Evolutionary conservation across 1,284 basidiomycete genomes (phyloP).

Genomic region (Pseudozyma hubeiensis): DNA sequence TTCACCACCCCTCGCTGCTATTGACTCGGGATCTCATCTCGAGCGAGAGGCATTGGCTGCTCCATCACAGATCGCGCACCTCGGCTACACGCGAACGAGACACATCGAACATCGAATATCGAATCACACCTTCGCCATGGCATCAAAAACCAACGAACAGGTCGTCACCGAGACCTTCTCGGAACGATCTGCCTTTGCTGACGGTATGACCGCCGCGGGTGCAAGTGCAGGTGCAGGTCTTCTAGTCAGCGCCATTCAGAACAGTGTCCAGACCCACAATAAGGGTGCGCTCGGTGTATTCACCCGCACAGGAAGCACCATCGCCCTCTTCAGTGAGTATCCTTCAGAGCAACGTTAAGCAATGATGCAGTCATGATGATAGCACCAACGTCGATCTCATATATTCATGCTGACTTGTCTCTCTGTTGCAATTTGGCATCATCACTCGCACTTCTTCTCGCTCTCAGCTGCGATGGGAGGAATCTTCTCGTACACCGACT

Average conservation of each 20-base stretch:
- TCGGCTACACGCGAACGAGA: too few relatives aligned
- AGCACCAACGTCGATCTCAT: too few relatives aligned
- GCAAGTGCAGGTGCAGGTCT: constrained; percentile 58
- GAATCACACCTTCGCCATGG: constrained; percentile 15
- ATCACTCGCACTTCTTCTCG: constrained; percentile 7
- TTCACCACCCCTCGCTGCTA: background rate
- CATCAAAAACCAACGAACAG: constrained; percentile 42
- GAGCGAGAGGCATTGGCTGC: background rate
- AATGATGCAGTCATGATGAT: background rate
- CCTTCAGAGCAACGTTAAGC: too few relatives aligned
- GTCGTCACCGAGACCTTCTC: constrained; percentile 52
- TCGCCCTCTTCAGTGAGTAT: constrained; percentile 77
- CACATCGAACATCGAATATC: background rate
- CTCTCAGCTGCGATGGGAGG: constrained; percentile 81
- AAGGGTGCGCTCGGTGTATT: constrained; percentile 88
- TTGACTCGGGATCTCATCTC: too few relatives aligned
- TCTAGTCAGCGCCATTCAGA: constrained; percentile 65
- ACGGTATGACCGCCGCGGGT: constrained; percentile 56
- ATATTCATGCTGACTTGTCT: too few relatives aligned
- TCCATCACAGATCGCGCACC: too few relatives aligned
- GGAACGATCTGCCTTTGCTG: constrained; percentile 51
- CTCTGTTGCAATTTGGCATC: too few relatives aligned
- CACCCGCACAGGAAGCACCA: constrained; percentile 81
- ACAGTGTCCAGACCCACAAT: constrained; percentile 73
- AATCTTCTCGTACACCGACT: constrained; percentile 84